Evolutionary conservation across 331 rosid genomes (phyloP), one percentile per base, ranked within the genome.

Genomic region (Pyracantha coccinea): DNA sequence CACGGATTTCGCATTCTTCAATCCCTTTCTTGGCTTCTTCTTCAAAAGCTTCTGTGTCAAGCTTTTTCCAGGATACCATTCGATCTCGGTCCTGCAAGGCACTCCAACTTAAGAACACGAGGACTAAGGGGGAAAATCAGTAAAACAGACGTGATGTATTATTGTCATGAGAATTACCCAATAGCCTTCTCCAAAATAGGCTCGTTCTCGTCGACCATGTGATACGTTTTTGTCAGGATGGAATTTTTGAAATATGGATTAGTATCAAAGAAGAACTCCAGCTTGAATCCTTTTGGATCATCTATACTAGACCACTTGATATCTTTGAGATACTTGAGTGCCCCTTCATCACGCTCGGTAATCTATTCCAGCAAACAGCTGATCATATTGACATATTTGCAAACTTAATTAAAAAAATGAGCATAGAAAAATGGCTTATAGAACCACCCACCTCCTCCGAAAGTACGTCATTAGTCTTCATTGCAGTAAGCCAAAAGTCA

Each of bases 61-160:
- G 81, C 82, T 76, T 83, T 86, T 88, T 67, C 91, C 93, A n/a
- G 86, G 85, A 77, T 69, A 60, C 96, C 96, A 90, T 50, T 90
- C 88, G 75, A 90, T 90, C 72, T 85, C 86, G 62, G 83, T 83
- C 83, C 96, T 90, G 77, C 58, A 78, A 69, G 29, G 71, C 53
- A 50, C 25, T 65, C 76, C 73, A 60, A n/a, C 23, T 29, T 65
- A 33, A 62, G 69, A 61, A 76, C 31, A 60, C n/a, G 50, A 63
- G 50, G 27, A 70, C 28, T 4, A 33, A 71, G 41, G 28, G 77
- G 73, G 67, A 27, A 35, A 71, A 15, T 7, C 41, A 29, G 54
- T 35, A 79, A 61, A 64, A 24, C 62, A 78, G 50, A 0, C 16
- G 50, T 12, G 50, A 41, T 12, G 16, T 41, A 41, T 12, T 41